Evolutionary conservation across 192 early-diverging fungal genomes (phyloP).

Genomic region (Coemansia brasiliensis): DNA sequence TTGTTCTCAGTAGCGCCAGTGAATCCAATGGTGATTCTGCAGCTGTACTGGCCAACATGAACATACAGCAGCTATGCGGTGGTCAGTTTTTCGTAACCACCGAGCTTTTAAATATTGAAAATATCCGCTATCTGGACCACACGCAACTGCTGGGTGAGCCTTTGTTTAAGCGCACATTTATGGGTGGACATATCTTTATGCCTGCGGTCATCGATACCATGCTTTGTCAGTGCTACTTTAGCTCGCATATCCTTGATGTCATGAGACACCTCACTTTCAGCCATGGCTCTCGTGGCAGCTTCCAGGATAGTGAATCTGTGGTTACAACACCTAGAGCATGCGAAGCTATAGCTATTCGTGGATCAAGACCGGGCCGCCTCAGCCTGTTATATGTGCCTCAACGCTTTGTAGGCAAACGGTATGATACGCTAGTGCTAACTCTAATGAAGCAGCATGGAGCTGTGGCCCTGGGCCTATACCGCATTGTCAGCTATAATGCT

Average conservation of each 20-base stretch:
- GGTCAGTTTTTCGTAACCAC: conserved; percentile 42
- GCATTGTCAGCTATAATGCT: conserved; percentile 27
- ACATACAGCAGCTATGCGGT: conserved; percentile 40
- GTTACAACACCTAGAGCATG: conserved; percentile 8
- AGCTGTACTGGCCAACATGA: conserved; percentile 50
- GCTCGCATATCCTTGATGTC: conserved; percentile 52
- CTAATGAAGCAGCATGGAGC: conserved; percentile 47
- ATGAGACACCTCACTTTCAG: conserved; percentile 48
- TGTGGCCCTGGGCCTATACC: conserved; percentile 47
- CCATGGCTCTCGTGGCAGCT: conserved; percentile 9
- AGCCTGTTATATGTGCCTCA: conserved; percentile 30
- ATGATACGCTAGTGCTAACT: conserved; percentile 41
- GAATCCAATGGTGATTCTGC: conserved; percentile 27
- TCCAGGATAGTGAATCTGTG: background rate
- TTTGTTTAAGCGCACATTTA: conserved; percentile 48
- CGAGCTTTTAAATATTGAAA: conserved; percentile 43
- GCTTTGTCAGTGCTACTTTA: conserved; percentile 54
- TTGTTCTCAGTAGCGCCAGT: conserved; percentile 36
- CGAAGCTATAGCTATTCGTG: conserved; percentile 12
- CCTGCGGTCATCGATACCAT: conserved; percentile 47
- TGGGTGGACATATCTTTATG: conserved; percentile 52
- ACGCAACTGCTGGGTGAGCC: conserved; percentile 51
- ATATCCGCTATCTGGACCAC: conserved; percentile 45
- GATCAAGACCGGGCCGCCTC: conserved; percentile 16
- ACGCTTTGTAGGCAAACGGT: conserved; percentile 32